phyloP scores from a whole-genome alignment of 225 moss, liverwort and hornwort genomes.

The Sphagnum contortum region DNA sequence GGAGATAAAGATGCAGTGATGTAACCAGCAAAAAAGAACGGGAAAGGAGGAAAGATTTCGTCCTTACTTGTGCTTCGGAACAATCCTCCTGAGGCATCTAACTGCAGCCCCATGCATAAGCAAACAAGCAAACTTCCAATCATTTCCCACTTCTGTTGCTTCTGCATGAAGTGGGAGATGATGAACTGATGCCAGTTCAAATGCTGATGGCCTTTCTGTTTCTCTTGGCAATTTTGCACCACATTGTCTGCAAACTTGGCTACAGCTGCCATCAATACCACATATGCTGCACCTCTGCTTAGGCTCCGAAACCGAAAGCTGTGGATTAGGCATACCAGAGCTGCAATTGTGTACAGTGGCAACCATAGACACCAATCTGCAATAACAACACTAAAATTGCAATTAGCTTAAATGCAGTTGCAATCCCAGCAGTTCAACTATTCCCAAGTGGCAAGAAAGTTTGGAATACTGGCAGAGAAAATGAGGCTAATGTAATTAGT shows the following conservation, averaged over 20 bases:
- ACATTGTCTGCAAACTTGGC: constrained; percentile 21
- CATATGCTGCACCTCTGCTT: constrained; percentile 25
- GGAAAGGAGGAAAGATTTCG: neutral
- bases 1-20: neutral
- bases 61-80: constrained; percentile 8
- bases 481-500: no score
- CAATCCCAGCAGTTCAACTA: neutral
- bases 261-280: constrained; percentile 15
- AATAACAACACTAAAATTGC: neutral
- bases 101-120: constrained; percentile 33
- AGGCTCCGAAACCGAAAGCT: constrained; percentile 19
- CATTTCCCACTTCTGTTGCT: constrained; percentile 37
- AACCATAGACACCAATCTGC: constrained; percentile 39
- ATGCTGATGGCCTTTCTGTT: no score
- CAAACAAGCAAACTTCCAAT: constrained; percentile 37
- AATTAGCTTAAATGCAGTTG: neutral
- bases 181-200: constrained; percentile 37
- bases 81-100: constrained; percentile 13
- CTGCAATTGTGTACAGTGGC: constrained; percentile 32
- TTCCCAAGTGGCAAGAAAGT: no score
- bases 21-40: neutral
- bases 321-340: constrained; percentile 37
- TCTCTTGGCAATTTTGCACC: neutral
- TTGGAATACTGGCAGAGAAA: no score
- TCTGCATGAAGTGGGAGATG: constrained; percentile 31